Conservation (phyloP, 805 yeast genomes). For the Suhomyces kilbournensis region DNA sequence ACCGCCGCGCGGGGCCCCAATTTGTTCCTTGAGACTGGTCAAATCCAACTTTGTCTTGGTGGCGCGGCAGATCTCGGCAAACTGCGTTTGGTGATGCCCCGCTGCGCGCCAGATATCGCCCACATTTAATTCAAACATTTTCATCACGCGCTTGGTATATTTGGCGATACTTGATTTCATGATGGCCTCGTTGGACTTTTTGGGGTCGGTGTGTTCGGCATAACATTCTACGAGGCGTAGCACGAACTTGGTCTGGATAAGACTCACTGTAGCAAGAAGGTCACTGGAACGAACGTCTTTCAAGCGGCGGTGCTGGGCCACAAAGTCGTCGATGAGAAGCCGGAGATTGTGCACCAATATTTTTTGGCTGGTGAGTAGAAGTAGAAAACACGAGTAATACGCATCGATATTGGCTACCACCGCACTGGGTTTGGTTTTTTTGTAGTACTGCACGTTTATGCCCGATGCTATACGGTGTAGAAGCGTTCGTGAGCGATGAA, state of each 20-base stretch:
- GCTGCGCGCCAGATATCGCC: not conserved
- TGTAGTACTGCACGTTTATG: conserved; percentile 4
- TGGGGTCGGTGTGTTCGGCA: not conserved
- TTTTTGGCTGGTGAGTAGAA: conserved; percentile 3
- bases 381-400: conserved; percentile 14
- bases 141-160: conserved; percentile 2
- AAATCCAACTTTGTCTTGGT: not conserved
- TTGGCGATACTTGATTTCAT: conserved; percentile 3
- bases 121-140: conserved; percentile 3
- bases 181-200: not conserved
- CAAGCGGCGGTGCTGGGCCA: not conserved
- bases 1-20: not conserved
- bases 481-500: conserved; percentile 9
- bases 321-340: conserved; percentile 9
- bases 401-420: conserved; percentile 2
- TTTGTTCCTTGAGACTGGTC: not conserved
- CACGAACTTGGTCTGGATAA: not conserved
- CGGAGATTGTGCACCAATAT: conserved; percentile 10
- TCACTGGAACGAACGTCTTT: not conserved
- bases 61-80: not conserved
- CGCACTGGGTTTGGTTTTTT: not conserved
- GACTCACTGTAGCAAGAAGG: not conserved
- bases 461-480: conserved; percentile 5
- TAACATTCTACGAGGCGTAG: not conserved
- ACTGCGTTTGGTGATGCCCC: not conserved